phyloP scores from a whole-genome alignment of 352 stramenopile genomes.

The Halophytophthora polymorphica region DNA sequence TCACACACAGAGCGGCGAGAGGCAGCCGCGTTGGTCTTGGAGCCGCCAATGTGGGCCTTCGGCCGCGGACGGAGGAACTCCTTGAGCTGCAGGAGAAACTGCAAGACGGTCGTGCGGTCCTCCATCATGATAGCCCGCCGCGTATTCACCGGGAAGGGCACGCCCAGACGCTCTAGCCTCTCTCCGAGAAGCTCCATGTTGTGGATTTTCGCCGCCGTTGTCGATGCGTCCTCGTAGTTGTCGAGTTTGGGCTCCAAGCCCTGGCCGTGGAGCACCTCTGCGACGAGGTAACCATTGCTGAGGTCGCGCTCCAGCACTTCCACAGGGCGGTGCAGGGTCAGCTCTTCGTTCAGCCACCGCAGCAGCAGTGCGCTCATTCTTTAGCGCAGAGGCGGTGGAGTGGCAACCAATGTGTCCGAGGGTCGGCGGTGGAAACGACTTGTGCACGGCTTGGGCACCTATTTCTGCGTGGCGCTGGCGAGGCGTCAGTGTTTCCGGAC shows the following conservation, averaged over 20 bases:
- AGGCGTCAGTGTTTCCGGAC: no score
- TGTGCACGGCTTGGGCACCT: no score
- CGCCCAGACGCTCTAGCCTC: slow-evolving; percentile 31
- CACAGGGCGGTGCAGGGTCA: slow-evolving; percentile 45
- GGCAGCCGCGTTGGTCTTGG: slow-evolving; percentile 8
- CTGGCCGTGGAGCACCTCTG: slow-evolving; percentile 49
- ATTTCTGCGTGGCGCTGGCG: no score
- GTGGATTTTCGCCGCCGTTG: slow-evolving; percentile 37
- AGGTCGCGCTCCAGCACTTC: slow-evolving; percentile 54
- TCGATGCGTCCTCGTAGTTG: slow-evolving; percentile 35
- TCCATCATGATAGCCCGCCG: slow-evolving; percentile 68
- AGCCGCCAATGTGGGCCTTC: slow-evolving; percentile 12
- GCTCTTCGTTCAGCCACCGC: slow-evolving; percentile 67
- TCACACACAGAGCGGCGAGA: slow-evolving; percentile 4
- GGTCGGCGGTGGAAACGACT: background rate
- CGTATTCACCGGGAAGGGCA: slow-evolving; percentile 41
- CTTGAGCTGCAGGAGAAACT: slow-evolving; percentile 66
- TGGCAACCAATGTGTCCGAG: background rate
- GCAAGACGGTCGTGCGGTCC: slow-evolving; percentile 42
- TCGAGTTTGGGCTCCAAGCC: slow-evolving; percentile 48
- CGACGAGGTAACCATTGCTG: slow-evolving; percentile 68
- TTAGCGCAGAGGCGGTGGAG: no score
- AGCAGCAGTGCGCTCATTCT: slow-evolving; percentile 59
- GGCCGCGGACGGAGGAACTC: slow-evolving; percentile 33
- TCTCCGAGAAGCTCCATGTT: slow-evolving; percentile 60